Base-by-base conservation (phyloP, 352 stramenopile species). In the Stephanocyclus meneghinianus region DNA sequence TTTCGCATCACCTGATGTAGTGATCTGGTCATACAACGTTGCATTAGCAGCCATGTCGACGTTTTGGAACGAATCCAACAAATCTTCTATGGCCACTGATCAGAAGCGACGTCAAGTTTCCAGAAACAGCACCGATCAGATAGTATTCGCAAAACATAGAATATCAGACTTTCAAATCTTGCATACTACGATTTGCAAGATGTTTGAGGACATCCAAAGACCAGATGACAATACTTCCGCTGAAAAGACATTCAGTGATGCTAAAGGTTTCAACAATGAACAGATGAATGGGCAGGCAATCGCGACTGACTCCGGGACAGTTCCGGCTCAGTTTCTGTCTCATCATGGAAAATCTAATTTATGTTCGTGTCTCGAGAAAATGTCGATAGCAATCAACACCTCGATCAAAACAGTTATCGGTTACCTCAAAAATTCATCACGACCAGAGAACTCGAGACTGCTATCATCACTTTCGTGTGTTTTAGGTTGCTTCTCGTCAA, bases 1-100 rank as follows among this genome's bases (percentile, higher is more conserved):
- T 35, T 62, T 72, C 61, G 26, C 44, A 71, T 61, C 62, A 21
- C 40, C 18, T 50, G 50, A 70, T 62, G 57, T 21, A 48, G 56
- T 76, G n/a, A 8, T 37, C 13, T 81, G 66, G 71, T 50, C 56
- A 26, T 78, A 61, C 35, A 76, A 75, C n/a, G 75, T 50, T 48
- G 78, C 53, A 9, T 60, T 84, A n/a, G 47, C 29, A 29, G 51
- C 57, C 8, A 42, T 80, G 56, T 40, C 62, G 29, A 76, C 79
- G 32, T 57, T 55, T 61, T 84, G 77, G 77, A 67, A 80, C 32
- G 67, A 74, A 32, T 78, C 72, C 26, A 77, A 84, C 69, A 72
- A 59, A 53, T 66, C 71, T 35, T 72, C 77, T 48, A 8, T 68
- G 3, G 18, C 32, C 13, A 51, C 1, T 18, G 61, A 74, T 48